A percentile compares a stretch with the other conserved stretches of the same genome.
Conservation (phyloP, 257 asterid species). For the Solanum pimpinellifolium region DNA sequence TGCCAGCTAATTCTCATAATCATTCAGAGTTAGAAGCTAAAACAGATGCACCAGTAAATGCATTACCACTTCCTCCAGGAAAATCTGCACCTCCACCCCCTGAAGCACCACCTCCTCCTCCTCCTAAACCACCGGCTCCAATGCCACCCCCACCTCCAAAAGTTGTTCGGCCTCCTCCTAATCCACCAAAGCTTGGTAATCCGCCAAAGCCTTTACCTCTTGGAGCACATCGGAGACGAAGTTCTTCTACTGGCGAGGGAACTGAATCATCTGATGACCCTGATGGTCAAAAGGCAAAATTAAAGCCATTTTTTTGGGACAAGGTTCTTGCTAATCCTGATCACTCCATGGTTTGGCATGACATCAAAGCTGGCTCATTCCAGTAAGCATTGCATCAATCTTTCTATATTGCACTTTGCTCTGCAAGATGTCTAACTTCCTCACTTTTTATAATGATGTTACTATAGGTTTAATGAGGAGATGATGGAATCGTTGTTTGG, state of each 20-base stretch:
- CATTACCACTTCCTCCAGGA: constrained; percentile 66
- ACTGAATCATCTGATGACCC: constrained; percentile 35
- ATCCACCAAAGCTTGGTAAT: constrained; percentile 40
- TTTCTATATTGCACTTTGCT: not conserved
- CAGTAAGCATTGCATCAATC: constrained; percentile 42
- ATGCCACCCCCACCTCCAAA: constrained; percentile 88
- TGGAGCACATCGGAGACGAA: constrained; percentile 29
- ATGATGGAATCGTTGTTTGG: constrained; percentile 92
- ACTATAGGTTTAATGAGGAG: constrained; percentile 76
- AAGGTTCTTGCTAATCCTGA: constrained; percentile 84
- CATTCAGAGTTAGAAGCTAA: constrained; percentile 17
- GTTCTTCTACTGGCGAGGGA: constrained; percentile 24
- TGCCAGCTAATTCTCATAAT: constrained; percentile 1
- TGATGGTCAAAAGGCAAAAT: constrained; percentile 64
- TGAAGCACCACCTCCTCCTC: constrained; percentile 30
- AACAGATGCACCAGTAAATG: constrained; percentile 17
- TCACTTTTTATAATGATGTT: not conserved
- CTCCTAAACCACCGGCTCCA: constrained; percentile 53
- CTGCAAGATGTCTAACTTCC: not conserved
- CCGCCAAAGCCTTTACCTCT: constrained; percentile 32
- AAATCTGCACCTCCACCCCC: constrained; percentile 26
- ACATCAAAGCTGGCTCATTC: constrained; percentile 81
- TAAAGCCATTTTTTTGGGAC: constrained; percentile 98
- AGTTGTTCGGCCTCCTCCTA: constrained; percentile 44
- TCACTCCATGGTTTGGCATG: constrained; percentile 94